A percentile compares a stretch with the other conserved stretches of the same genome.
Conservation (phyloP, 1,284 basidiomycete genomes). For the Tilletia caries region DNA sequence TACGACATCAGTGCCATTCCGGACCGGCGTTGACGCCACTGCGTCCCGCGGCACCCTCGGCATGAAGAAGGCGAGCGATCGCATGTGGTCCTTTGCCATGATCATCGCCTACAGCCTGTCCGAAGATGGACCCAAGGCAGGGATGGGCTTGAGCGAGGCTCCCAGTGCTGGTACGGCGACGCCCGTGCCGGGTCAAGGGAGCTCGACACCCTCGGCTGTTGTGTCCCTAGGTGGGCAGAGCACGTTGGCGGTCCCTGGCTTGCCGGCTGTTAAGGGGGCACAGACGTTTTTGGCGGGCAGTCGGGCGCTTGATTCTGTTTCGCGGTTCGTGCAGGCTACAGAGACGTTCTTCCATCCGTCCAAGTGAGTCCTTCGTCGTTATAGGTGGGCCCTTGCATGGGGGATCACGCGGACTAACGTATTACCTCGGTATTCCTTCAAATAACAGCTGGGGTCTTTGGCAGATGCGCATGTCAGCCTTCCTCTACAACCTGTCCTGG, state of each 20-base stretch:
- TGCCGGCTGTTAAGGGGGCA: slow-evolving; percentile 14
- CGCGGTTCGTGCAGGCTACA: slow-evolving; percentile 82
- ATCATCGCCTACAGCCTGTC: slow-evolving; percentile 88
- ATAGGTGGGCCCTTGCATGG: slow-evolving; percentile 28
- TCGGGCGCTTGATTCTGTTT: slow-evolving; percentile 81
- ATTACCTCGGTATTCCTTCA: too few relatives aligned
- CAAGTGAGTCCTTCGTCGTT: slow-evolving; percentile 21
- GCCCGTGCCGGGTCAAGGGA: background rate
- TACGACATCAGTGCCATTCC: slow-evolving; percentile 32
- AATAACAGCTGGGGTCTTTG: slow-evolving; percentile 39
- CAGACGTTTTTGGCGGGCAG: slow-evolving; percentile 73
- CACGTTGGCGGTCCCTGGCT: slow-evolving; percentile 17
- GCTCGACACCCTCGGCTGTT: slow-evolving; percentile 20
- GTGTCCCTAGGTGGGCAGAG: background rate
- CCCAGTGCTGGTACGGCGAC: slow-evolving; percentile 7
- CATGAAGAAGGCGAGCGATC: slow-evolving; percentile 73
- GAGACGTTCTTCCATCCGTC: slow-evolving; percentile 86
- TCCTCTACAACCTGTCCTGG: slow-evolving; percentile 74
- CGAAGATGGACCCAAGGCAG: slow-evolving; percentile 66
- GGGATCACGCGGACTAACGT: too few relatives aligned
- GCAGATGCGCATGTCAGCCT: slow-evolving; percentile 68
- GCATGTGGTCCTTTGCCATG: slow-evolving; percentile 73
- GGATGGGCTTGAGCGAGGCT: slow-evolving; percentile 15
- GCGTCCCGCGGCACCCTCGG: slow-evolving; percentile 66
- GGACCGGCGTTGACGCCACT: slow-evolving; percentile 59